Evolutionary conservation across 345 rosid species (phyloP).

Genomic region (Melastoma malabathricum): DNA sequence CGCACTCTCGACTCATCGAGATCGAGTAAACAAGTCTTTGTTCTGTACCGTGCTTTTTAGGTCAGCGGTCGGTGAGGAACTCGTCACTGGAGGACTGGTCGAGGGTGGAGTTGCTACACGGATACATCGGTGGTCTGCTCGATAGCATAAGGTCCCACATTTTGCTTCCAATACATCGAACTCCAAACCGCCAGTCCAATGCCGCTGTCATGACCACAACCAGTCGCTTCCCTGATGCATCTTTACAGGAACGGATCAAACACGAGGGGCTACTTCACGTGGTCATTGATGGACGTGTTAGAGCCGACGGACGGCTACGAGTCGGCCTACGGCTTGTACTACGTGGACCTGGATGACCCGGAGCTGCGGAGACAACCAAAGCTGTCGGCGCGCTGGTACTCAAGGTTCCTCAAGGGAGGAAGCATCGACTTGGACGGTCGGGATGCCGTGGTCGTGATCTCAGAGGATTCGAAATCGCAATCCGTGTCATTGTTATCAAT

Average conservation of each 20-base stretch:
- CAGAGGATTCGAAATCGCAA: not conserved
- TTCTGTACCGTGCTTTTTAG: constrained; percentile 11
- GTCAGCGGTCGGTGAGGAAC: constrained; percentile 23
- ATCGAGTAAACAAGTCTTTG: not conserved
- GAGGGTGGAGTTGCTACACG: constrained; percentile 27
- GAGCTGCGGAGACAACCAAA: constrained; percentile 25
- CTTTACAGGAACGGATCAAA: constrained; percentile 41
- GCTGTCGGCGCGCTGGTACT: constrained; percentile 44
- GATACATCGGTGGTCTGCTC: constrained; percentile 32
- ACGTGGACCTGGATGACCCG: constrained; percentile 32
- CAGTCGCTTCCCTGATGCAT: not conserved
- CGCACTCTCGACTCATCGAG: not conserved
- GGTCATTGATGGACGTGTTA: constrained; percentile 33
- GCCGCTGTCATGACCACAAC: no score
- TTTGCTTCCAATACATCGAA: not conserved
- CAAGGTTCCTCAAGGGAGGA: constrained; percentile 26
- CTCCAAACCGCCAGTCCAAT: not conserved
- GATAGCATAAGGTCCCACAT: constrained; percentile 29
- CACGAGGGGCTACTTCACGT: constrained; percentile 32
- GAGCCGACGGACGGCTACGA: constrained; percentile 28
- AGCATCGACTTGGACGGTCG: constrained; percentile 1
- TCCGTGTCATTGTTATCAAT: not conserved
- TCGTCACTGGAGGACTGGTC: constrained; percentile 28
- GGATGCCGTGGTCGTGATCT: constrained; percentile 6
- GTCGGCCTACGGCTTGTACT: constrained; percentile 27